Evolutionary conservation across 73 alveolate genomes (phyloP), one percentile per base, ranked within the genome.

Genomic region (Paramecium sonneborni): DNA sequence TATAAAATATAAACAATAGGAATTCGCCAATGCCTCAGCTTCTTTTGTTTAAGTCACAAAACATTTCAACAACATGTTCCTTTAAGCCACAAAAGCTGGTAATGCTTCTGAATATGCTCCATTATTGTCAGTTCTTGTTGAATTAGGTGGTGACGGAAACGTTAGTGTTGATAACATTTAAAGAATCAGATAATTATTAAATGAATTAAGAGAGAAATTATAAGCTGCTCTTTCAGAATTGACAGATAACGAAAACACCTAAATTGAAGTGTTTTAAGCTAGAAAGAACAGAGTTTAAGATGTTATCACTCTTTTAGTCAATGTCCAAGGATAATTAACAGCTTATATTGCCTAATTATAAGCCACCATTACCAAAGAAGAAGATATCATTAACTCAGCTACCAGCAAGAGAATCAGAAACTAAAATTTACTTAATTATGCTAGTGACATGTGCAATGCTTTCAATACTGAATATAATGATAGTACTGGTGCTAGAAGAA

Each of bases 371-470:
- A 69, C 56, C 55, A 88, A 88, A 24, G 94, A 88, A 88, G 76
- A 62, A 76, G 46, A 32, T 3, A 88, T 88, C 87, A 82, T 82
- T 28, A 68, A 57, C 85, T 82, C 85, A 43, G 94, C 94, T 43
- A 88, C 85, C 20, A 62, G 88, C 76, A 88, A 88, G 94, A 88
- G 84, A 82, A 39, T 88, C 34, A 88, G 94, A 88, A 88, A 88
- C 94, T 62, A 76, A 69, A 82, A 88, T 35, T 76, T 82, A 34
- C 90, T 88, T 38, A 56, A 69, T 57, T 88, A 70, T 82, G 94
- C 94, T 88, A 58, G 52, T 44, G 94, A 88, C 46, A 88, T 88
- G 94, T 88, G 94, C 72, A 46, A 69, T 69, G 94, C 94, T 21
- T 88, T 88, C 94, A 82, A 88, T 52, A 88, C 85, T 6, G 94